Conservation (phyloP, 2,329 filamentous ascomycete species). For the Emmonsiellopsis sp. region DNA sequence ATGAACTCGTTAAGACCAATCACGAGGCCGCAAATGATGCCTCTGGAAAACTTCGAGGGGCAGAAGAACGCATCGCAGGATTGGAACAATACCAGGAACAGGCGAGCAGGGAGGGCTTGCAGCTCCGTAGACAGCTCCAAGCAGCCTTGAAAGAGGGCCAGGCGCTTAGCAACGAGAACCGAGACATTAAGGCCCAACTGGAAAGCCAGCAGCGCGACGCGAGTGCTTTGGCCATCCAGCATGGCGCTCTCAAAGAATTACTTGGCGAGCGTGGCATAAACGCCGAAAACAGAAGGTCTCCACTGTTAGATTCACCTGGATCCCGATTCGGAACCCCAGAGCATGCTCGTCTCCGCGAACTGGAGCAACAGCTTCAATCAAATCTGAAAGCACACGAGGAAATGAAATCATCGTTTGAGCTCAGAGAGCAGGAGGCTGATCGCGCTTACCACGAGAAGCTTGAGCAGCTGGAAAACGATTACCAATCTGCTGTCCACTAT, state of each 20-base stretch:
- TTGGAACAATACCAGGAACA: conserved; percentile 97
- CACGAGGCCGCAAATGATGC: conserved; percentile 79
- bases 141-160: conserved; percentile 74
- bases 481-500: conserved; percentile 95
- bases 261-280: conserved; percentile 82
- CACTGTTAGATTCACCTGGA: conserved; percentile 62
- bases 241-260: conserved; percentile 87
- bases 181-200: conserved; percentile 71
- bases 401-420: conserved; percentile 65
- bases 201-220: conserved; percentile 82
- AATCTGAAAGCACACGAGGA: conserved; percentile 77
- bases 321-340: conserved; percentile 72
- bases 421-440: conserved; percentile 78
- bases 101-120: conserved; percentile 82
- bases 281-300: conserved; percentile 57
- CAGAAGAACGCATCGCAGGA: conserved; percentile 93
- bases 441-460: conserved; percentile 85
- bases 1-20: conserved; percentile 73
- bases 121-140: conserved; percentile 83
- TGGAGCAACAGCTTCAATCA: conserved; percentile 77
- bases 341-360: conserved; percentile 64
- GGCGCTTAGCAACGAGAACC: conserved; percentile 66
- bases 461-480: conserved; percentile 88
- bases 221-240: conserved; percentile 87
- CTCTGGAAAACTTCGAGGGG: conserved; percentile 78